These are phyloP conservation scores for Pseudogymnoascus destructans DNA, from an alignment of 2,329 filamentous ascomycete species.

Conservation along the genomic window DNA sequence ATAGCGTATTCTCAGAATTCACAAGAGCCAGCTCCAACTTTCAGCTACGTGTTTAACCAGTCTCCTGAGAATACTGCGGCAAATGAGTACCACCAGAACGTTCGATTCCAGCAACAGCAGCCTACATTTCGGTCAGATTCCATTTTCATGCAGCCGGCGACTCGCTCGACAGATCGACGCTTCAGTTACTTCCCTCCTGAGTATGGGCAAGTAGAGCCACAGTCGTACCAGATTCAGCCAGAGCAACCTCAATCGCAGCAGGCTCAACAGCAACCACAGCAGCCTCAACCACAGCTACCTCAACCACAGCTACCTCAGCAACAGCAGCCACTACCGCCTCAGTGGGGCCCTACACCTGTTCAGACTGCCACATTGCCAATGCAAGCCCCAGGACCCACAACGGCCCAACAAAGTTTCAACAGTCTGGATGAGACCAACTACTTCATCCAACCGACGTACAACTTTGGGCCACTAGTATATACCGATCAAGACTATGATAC, in stretches of 20 bases:
- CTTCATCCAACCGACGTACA: constrained; percentile 22
- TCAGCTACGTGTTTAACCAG: constrained; percentile 46
- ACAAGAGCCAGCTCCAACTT: constrained; percentile 34
- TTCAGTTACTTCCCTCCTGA: constrained; percentile 55
- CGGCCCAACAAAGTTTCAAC: background rate
- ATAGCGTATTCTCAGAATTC: constrained; percentile 29
- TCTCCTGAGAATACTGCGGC: constrained; percentile 33
- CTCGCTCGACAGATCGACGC: constrained; percentile 39
- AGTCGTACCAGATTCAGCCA: background rate
- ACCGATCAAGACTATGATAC: constrained; percentile 33
- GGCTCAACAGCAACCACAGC: background rate
- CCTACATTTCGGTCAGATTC: constrained; percentile 53
- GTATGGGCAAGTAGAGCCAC: background rate
- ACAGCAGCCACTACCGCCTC: constrained; percentile 19
- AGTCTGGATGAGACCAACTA: constrained; percentile 20
- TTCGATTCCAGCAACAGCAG: constrained; percentile 22
- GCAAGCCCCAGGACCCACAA: background rate
- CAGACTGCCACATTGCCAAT: background rate
- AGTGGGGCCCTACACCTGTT: constrained; percentile 20
- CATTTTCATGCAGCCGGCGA: constrained; percentile 48
- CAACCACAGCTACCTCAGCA: constrained; percentile 16
- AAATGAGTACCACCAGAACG: constrained; percentile 16
- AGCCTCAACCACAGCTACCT: background rate
- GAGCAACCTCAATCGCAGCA: background rate
- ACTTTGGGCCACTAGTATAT: constrained; percentile 22